phyloP scores from a whole-genome alignment of 108 stramenopile genomes.

The Pseudonitzschia multiseries region DNA sequence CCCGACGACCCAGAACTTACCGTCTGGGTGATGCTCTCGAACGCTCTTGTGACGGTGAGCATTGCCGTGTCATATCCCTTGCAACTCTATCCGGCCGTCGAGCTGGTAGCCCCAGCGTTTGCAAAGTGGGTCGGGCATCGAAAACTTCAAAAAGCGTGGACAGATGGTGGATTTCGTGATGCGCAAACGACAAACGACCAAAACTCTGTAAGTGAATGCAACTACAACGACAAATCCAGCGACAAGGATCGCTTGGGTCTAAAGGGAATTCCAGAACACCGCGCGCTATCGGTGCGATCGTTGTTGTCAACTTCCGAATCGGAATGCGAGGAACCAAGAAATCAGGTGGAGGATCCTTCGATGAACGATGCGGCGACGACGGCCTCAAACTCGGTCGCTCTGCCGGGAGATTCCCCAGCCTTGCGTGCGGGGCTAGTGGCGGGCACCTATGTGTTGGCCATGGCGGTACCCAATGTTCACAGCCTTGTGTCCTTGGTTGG shows the following conservation, averaged over 20 bases:
- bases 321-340: background rate
- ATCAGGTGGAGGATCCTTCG: too few relatives aligned
- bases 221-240: background rate
- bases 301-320: constrained; percentile 12
- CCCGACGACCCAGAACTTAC: constrained; percentile 15
- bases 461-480: constrained; percentile 68
- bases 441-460: constrained; percentile 58
- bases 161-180: background rate
- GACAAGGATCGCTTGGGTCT: constrained; percentile 55
- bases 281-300: constrained; percentile 29
- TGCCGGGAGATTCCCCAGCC: constrained; percentile 41
- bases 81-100: constrained; percentile 63
- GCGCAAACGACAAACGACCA: background rate
- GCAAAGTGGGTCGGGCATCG: background rate
- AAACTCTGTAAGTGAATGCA: background rate
- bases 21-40: constrained; percentile 51
- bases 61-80: constrained; percentile 71
- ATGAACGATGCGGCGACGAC: constrained; percentile 8
- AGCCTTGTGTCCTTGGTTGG: constrained; percentile 64
- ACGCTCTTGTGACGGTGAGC: constrained; percentile 49
- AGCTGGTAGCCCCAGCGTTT: constrained; percentile 43
- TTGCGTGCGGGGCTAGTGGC: constrained; percentile 53
- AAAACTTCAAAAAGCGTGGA: background rate
- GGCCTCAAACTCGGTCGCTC: background rate
- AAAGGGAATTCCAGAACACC: constrained; percentile 52